phyloP scores from a whole-genome alignment of 2,329 filamentous ascomycete genomes.

The Penicillium decumbens region DNA sequence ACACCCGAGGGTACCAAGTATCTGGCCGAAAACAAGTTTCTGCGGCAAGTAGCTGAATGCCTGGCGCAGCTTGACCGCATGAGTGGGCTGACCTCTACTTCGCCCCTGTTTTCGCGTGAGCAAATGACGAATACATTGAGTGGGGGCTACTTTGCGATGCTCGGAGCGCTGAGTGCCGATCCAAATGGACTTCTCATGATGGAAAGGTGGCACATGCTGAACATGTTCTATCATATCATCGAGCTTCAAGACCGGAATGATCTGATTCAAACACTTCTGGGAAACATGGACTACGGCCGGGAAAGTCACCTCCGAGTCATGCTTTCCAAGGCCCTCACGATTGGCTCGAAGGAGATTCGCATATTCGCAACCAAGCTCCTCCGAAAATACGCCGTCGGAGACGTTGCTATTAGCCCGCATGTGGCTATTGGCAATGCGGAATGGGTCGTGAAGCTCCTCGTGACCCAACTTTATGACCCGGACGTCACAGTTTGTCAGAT shows the following conservation, averaged over 20 bases:
- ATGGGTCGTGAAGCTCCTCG: constrained; percentile 94
- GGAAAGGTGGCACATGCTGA: constrained; percentile 95
- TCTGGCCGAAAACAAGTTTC: constrained; percentile 82
- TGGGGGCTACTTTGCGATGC: constrained; percentile 87
- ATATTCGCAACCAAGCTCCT: constrained; percentile 84
- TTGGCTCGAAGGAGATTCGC: constrained; percentile 82
- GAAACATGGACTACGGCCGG: constrained; percentile 86
- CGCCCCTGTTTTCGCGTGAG: constrained; percentile 82
- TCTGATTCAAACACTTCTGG: constrained; percentile 79
- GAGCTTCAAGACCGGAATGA: constrained; percentile 88
- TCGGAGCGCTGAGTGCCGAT: constrained; percentile 81
- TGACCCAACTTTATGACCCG: constrained; percentile 96
- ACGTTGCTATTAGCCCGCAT: constrained; percentile 40
- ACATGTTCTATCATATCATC: constrained; percentile 99
- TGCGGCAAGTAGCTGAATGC: constrained; percentile 92
- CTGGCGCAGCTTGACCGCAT: constrained; percentile 90
- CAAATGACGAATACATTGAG: constrained; percentile 82
- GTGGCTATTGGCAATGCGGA: constrained; percentile 64
- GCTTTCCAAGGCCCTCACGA: constrained; percentile 87
- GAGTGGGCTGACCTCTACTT: constrained; percentile 62
- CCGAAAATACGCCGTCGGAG: constrained; percentile 72
- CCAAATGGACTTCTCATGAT: constrained; percentile 79
- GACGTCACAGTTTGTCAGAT: constrained; percentile 95
- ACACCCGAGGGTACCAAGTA: constrained; percentile 80
- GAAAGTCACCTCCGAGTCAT: constrained; percentile 87